Evolutionary conservation across 225 moss, liverwort and hornwort species (phyloP).

Genomic region (Ulota crispa): DNA sequence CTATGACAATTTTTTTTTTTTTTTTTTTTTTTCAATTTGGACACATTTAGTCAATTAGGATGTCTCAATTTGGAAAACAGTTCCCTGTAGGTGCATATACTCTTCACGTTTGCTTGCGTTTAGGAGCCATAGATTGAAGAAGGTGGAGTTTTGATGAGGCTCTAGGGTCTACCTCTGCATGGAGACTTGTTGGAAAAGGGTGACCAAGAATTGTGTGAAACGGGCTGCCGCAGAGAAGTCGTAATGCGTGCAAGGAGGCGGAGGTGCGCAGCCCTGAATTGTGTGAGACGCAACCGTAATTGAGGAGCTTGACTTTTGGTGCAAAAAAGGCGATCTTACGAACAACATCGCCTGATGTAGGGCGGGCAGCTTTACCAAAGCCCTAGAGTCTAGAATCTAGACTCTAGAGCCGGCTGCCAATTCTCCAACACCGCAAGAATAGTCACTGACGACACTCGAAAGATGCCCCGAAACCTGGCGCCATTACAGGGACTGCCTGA

Average conservation of each 20-base stretch:
- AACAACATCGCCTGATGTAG: neutral
- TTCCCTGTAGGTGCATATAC: too few relatives aligned
- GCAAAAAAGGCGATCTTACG: neutral
- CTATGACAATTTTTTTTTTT: too few relatives aligned
- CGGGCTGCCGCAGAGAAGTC: too few relatives aligned
- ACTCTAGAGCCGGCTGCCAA: conserved; percentile 10
- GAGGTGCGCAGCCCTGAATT: too few relatives aligned
- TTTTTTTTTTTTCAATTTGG: too few relatives aligned
- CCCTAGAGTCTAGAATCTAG: too few relatives aligned
- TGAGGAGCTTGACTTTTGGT: conserved; percentile 20
- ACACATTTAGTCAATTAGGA: too few relatives aligned
- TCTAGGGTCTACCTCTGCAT: neutral
- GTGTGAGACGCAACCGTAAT: neutral
- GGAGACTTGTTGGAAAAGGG: neutral
- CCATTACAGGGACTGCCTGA: neutral
- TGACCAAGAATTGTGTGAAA: neutral
- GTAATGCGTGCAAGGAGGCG: neutral
- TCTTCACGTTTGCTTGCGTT: neutral
- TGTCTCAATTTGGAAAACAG: too few relatives aligned
- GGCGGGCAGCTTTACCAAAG: conserved; percentile 3
- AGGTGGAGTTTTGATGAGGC: neutral
- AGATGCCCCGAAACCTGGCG: neutral
- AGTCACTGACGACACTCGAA: neutral
- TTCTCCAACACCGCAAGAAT: conserved; percentile 7
- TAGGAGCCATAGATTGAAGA: neutral